Percentiles rank a stretch among this genome's conserved stretches.
phyloP scores from a whole-genome alignment of 2,329 filamentous ascomycete species.

The Dichotomopilus funicola region DNA sequence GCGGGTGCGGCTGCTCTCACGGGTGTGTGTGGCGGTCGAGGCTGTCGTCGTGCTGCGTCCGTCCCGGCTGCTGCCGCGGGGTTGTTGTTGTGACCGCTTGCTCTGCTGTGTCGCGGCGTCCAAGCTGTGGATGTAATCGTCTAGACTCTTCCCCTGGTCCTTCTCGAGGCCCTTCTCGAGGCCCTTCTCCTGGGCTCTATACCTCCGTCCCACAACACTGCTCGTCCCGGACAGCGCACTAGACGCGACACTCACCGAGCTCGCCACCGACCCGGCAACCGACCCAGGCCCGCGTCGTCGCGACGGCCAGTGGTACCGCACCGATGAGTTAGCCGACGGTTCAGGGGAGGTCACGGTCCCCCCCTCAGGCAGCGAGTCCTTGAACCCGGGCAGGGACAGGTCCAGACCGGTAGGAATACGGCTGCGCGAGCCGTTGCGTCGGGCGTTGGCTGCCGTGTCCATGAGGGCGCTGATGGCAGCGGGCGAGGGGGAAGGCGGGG shows the following conservation, averaged over 20 bases:
- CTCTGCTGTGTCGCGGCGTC: conserved; percentile 52
- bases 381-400: conserved; percentile 57
- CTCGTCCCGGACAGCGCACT: conserved; percentile 47
- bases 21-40: conserved; percentile 2
- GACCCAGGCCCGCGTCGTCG: conserved; percentile 50
- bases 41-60: conserved; percentile 24
- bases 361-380: conserved; percentile 44
- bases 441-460: conserved; percentile 44
- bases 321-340: conserved; percentile 46
- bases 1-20: conserved; percentile 42
- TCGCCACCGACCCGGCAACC: conserved; percentile 49
- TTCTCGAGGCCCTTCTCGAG: conserved; percentile 44
- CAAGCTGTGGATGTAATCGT: conserved; percentile 81
- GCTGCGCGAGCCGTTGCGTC: conserved; percentile 65
- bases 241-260: conserved; percentile 46
- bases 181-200: no score
- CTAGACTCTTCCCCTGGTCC: conserved; percentile 56
- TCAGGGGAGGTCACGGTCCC: conserved; percentile 46
- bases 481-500: conserved; percentile 58
- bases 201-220: conserved; percentile 23
- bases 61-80: conserved; percentile 48
- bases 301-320: conserved; percentile 49
- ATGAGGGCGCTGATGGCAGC: conserved; percentile 58
- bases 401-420: conserved; percentile 66
- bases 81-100: conserved; percentile 46